phyloP scores from a whole-genome alignment of 2,329 filamentous ascomycete species.

The Proliferodiscus dingleyae region DNA sequence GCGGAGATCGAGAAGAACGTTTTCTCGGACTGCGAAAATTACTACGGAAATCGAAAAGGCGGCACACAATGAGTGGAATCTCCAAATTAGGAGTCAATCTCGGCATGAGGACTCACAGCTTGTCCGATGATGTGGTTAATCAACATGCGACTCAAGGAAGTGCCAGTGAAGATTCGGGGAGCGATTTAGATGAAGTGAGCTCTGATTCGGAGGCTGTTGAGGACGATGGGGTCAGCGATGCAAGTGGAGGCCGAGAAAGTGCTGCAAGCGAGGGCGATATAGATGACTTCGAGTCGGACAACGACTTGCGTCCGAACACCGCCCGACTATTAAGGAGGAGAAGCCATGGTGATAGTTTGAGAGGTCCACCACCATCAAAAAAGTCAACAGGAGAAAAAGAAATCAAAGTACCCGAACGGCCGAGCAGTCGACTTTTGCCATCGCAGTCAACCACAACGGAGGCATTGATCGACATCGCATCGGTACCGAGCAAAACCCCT shows the following conservation, averaged over 20 bases:
- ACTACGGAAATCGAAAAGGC: slow-evolving; percentile 50
- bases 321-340: slow-evolving; percentile 28
- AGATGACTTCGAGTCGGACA: slow-evolving; percentile 33
- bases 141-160: slow-evolving; percentile 39
- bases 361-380: slow-evolving; percentile 29
- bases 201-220: slow-evolving; percentile 36
- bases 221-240: slow-evolving; percentile 28
- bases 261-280: slow-evolving; percentile 40
- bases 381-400: slow-evolving; percentile 29
- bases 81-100: slow-evolving; percentile 58
- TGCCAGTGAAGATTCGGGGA: slow-evolving; percentile 39
- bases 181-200: slow-evolving; percentile 35
- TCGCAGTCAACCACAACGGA: not conserved
- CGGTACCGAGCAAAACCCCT: slow-evolving; percentile 7
- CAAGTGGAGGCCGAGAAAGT: slow-evolving; percentile 32
- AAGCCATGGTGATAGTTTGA: slow-evolving; percentile 39
- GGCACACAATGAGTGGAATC: slow-evolving; percentile 28
- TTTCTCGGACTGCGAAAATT: slow-evolving; percentile 58
- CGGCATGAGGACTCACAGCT: slow-evolving; percentile 70
- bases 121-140: slow-evolving; percentile 40
- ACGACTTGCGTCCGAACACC: slow-evolving; percentile 15
- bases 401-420: slow-evolving; percentile 21
- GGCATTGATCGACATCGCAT: slow-evolving; percentile 3
- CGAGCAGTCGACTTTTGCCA: slow-evolving; percentile 6
- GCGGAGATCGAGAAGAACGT: slow-evolving; percentile 37